Percentiles rank a stretch among this genome's conserved stretches.
Conservation (phyloP, 2,329 filamentous ascomycete species). For the Ophiosphaerella korrae region DNA sequence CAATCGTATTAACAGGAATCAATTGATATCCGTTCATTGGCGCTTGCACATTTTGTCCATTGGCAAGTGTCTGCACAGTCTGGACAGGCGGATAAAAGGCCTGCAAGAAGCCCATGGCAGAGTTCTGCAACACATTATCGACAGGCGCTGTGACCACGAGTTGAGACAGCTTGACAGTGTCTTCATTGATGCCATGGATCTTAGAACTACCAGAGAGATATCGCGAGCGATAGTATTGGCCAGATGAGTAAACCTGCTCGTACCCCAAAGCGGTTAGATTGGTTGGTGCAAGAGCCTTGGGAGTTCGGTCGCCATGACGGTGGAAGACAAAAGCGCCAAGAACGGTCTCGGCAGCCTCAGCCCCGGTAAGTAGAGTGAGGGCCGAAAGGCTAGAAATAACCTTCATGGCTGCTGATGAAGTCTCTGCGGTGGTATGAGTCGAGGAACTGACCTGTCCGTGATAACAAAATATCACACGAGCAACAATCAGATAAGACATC, state of each 20-base stretch:
- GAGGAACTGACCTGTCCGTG: neutral
- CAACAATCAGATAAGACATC: conserved; percentile 2
- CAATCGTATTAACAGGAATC: conserved; percentile 71
- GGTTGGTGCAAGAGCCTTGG: conserved; percentile 74
- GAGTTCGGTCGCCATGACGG: conserved; percentile 85
- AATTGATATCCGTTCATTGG: conserved; percentile 84
- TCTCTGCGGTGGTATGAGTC: neutral
- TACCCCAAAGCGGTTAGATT: conserved; percentile 81
- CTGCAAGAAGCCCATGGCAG: conserved; percentile 80
- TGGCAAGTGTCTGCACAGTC: conserved; percentile 66
- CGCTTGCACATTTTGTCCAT: conserved; percentile 68
- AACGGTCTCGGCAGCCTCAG: conserved; percentile 64
- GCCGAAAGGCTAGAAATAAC: conserved; percentile 24
- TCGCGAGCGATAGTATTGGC: conserved; percentile 74
- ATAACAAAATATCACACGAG: conserved; percentile 7
- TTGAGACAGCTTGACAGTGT: conserved; percentile 71
- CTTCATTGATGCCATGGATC: conserved; percentile 69
- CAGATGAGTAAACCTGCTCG: conserved; percentile 72
- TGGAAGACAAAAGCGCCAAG: conserved; percentile 86
- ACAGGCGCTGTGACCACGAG: conserved; percentile 73
- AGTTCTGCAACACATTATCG: conserved; percentile 79
- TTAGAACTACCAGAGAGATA: conserved; percentile 70
- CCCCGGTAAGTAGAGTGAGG: conserved; percentile 33
- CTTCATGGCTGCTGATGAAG: conserved; percentile 33
- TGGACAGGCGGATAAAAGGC: conserved; percentile 80